Percentiles rank a stretch among this genome's conserved stretches.
Conservation (phyloP, 345 rosid species). For the Raphanus sativus region DNA sequence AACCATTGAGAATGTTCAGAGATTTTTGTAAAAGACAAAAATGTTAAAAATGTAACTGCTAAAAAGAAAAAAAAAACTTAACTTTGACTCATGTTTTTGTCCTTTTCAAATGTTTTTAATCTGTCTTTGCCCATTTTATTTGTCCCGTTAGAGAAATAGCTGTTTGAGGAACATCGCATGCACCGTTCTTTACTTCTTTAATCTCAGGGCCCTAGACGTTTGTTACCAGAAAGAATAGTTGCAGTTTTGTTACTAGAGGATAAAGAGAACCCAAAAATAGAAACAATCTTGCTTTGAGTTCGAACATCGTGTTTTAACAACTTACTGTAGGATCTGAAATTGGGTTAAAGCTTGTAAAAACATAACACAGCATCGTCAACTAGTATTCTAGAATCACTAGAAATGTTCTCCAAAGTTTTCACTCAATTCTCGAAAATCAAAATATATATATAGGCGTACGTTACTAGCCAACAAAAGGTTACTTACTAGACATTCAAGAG, state of each 20-base stretch:
- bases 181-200: not conserved
- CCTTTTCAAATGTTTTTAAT: not conserved
- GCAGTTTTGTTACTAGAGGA: not conserved
- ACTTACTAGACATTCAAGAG: not conserved
- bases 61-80: not conserved
- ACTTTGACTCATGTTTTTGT: not conserved
- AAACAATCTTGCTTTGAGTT: not conserved
- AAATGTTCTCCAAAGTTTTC: not conserved
- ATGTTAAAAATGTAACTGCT: not conserved
- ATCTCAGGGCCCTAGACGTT: not conserved
- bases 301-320: not conserved
- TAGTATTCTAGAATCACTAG: not conserved
- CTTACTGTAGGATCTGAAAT: not conserved
- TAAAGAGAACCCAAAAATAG: not conserved
- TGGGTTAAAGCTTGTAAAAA: not conserved
- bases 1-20: not conserved
- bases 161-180: too few species aligned
- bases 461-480: not conserved
- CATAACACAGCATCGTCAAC: not conserved
- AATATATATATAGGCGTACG: not conserved
- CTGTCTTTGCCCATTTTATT: not conserved
- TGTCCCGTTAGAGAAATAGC: not conserved
- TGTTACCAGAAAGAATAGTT: not conserved
- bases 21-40: not conserved
- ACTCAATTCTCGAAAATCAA: not conserved